Evolutionary conservation across 495 filamentous ascomycete genomes (phyloP).

Genomic region (Achaetomiella virescens): DNA sequence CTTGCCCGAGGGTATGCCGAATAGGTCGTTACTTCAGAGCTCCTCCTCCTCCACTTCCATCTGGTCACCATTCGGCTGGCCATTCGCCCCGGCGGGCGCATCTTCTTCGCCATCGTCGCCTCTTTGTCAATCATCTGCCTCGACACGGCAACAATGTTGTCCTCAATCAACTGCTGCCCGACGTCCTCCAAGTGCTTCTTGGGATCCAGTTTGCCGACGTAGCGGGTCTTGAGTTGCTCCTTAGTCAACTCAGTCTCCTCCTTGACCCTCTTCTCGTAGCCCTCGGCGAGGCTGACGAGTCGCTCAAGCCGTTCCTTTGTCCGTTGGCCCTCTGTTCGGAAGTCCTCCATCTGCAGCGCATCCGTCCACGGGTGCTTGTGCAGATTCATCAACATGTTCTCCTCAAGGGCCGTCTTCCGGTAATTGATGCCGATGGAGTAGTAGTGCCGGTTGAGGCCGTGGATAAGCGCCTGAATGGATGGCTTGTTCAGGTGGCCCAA

Average conservation of each 20-base stretch:
- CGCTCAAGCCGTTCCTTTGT: constrained; percentile 83
- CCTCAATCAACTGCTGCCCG: constrained; percentile 92
- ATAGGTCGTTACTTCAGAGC: constrained; percentile 24
- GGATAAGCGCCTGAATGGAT: constrained; percentile 97
- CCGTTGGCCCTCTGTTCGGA: constrained; percentile 70
- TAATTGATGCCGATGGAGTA: constrained; percentile 99
- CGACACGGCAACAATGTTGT: constrained; percentile 95
- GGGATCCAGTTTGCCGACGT: constrained; percentile 96
- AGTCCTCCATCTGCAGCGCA: constrained; percentile 94
- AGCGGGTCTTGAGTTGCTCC: constrained; percentile 97
- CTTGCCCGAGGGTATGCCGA: constrained; percentile 7
- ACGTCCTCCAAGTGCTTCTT: constrained; percentile 99
- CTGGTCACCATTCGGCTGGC: constrained; percentile 47
- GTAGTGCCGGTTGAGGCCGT: constrained; percentile 96
- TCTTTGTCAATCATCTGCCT: constrained; percentile 99
- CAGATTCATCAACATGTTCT: constrained; percentile 99
- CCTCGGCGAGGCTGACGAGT: constrained; percentile 83
- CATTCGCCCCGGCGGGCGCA: constrained; percentile 37
- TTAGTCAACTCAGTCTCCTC: constrained; percentile 96
- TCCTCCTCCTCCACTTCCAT: constrained; percentile 51
- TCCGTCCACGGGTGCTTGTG: constrained; percentile 99
- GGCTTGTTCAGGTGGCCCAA: constrained; percentile 97
- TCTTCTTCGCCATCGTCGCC: constrained; percentile 61
- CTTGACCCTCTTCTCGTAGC: constrained; percentile 97
- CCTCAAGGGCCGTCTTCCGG: constrained; percentile 92